Evolutionary conservation across 106 monocot genomes (phyloP), one percentile per base, ranked within the genome.

Genomic region (Allium cepa): DNA sequence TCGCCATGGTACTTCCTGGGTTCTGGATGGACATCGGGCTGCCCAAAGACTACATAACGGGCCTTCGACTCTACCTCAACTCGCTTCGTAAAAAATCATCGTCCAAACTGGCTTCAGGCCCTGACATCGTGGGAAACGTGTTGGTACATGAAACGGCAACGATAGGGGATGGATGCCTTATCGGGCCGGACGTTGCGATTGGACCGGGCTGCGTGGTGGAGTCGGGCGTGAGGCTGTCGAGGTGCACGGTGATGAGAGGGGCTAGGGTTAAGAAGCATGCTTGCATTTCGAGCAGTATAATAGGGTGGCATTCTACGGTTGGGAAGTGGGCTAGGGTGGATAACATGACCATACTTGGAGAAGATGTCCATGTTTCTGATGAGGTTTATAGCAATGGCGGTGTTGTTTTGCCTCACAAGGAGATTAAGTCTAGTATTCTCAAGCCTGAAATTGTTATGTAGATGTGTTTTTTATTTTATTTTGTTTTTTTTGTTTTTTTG

Each of bases 381-480:
- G 88, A 88, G 74, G 49, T 93, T 9, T 93, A 88, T 75, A 88
- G 85, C 73, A 93, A 93, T 53, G 93, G 93, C n/a, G 93, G 88
- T 11, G 83, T 93, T 7, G 93, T 93, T 56, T 83, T 93, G 12
- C 93, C 93, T 1, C 93, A 93, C 77, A 93, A 93, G 79, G 88
- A 93, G 85, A 93, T 93, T 78, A 93, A 93, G 58, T 83, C 85
- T 7, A 85, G 68, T 77, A 88, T 93, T 66, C 69, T 88, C 8
- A 93, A 93, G 67, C 93, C 88, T 17, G 93, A 81, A 73, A 93
- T 93, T 57, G 88, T 93, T 67, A 85, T 93, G 93, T 93, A 59
- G 36, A 36, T 1, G 36, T 36, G 36, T 36, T 36, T 36, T 4
- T n/a, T n/a, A n/a, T n/a, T n/a, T n/a, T n/a, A n/a, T n/a, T n/a